Percentiles rank a stretch among this genome's conserved stretches.
phyloP scores from a whole-genome alignment of 2,329 filamentous ascomycete species.

The Alternaria alternata region DNA sequence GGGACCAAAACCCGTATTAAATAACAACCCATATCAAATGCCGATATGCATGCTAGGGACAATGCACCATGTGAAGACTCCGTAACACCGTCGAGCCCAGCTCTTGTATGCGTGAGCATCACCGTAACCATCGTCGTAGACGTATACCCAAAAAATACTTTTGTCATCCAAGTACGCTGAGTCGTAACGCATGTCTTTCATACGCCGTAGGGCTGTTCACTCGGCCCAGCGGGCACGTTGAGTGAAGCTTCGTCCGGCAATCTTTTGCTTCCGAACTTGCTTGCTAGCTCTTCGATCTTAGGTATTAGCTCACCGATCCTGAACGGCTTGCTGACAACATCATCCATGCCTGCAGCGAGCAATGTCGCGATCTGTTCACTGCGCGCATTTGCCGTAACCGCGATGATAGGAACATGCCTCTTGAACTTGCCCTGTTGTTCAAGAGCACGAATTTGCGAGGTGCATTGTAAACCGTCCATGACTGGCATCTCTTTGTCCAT shows the following conservation, averaged over 20 bases:
- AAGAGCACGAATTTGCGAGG: conserved; percentile 48
- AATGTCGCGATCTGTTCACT: conserved; percentile 52
- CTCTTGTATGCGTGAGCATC: background rate
- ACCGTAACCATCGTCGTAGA: background rate
- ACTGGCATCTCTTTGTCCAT: conserved; percentile 55
- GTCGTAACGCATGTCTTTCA: background rate
- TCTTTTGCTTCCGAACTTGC: conserved; percentile 16
- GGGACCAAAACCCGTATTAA: background rate
- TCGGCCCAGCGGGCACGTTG: background rate
- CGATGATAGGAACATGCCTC: conserved; percentile 52
- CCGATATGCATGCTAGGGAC: background rate
- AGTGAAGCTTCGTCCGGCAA: background rate
- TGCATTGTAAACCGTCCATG: conserved; percentile 53
- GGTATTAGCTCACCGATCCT: conserved; percentile 60
- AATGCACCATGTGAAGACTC: background rate
- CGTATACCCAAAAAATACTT: background rate
- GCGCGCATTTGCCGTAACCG: conserved; percentile 53
- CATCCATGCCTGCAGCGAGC: conserved; percentile 54
- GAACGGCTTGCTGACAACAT: conserved; percentile 61
- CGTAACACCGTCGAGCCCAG: background rate
- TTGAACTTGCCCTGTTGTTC: conserved; percentile 46
- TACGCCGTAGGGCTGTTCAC: background rate
- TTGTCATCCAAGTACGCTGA: background rate
- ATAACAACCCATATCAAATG: background rate
- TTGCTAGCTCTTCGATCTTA: conserved; percentile 59